Evolutionary conservation across 768 basidiomycete species (phyloP), one percentile per base, ranked within the genome.

Genomic region (Baorangia bicolor): DNA sequence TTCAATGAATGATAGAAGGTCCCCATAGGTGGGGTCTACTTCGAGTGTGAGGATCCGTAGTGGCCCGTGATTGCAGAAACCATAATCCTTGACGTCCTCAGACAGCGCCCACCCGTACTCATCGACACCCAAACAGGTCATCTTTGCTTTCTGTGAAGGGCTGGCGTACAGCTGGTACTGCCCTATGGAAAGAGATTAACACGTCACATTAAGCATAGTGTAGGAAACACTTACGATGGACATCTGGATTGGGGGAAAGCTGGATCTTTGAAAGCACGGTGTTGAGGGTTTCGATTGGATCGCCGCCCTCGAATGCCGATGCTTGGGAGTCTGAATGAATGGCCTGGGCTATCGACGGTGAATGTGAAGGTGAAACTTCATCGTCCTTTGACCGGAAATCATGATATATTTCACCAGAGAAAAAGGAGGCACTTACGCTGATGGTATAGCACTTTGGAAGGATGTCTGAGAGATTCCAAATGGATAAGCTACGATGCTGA

Each of bases 1-100:
- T 13, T 23, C 30, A 11, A 56, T 44, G 30, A 31, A 56, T 25
- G 42, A 18, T 14, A 56, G 21, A 23, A 55, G 21, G 9, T 35
- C 20, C 11, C 2, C 31, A 12, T 53, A 53, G 5, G 12, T 18
- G 16, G 54, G 50, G 9, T 53, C 54, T 13, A 25, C 40, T 31
- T 55, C 40, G 28, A 55, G 54, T n/a, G 55, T 55, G 25, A 56
- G 23, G 41, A 56, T 20, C 27, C 23, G 52, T 27, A 45, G 20
- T 41, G 31, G 12, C 28, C 53, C 44, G 16, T 41, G n/a, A n/a
- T n/a, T n/a, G 55, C 55, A 18, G 44, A 56, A 55, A 8, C 3
- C 20, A 46, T 56, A 18, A 46, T 56, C 5, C 35, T 5, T 5
- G 25, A 46, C 3, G 44, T 56, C 31, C 37, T 56, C 41, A 25